Evolutionary conservation across 2,329 filamentous ascomycete species (phyloP).

Genomic region (Colletotrichum kahawae): DNA sequence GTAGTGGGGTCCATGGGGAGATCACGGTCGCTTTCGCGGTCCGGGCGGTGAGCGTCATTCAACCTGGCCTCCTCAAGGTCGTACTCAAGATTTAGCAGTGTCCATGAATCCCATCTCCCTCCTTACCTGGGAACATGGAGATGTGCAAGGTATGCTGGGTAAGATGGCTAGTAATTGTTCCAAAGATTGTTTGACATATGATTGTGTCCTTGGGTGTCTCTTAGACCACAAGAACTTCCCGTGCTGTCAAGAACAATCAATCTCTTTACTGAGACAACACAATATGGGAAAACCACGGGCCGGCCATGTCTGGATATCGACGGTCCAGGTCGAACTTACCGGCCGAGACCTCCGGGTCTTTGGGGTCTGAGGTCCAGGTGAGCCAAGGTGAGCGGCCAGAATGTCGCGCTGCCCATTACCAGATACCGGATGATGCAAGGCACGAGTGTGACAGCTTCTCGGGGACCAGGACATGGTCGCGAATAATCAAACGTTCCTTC

Average conservation of each 20-base stretch:
- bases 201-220: background rate
- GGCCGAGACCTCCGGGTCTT: background rate
- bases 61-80: background rate
- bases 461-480: background rate
- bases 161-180: too few species aligned
- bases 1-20: background rate
- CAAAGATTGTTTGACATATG: too few species aligned
- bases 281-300: background rate
- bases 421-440: background rate
- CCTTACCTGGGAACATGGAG: background rate
- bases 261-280: too few species aligned
- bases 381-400: background rate
- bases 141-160: too few species aligned
- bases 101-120: background rate
- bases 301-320: background rate
- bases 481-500: background rate
- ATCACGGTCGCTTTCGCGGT: background rate
- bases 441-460: background rate
- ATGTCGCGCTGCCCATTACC: background rate
- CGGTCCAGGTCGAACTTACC: background rate
- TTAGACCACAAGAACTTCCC: background rate
- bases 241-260: background rate
- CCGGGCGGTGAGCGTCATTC: slow-evolving; percentile 5
- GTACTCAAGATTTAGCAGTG: background rate
- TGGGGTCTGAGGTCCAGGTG: background rate